These are phyloP conservation scores for Colletotrichum magnum DNA, from an alignment of 2,329 filamentous ascomycete species.

Conservation along the genomic window DNA sequence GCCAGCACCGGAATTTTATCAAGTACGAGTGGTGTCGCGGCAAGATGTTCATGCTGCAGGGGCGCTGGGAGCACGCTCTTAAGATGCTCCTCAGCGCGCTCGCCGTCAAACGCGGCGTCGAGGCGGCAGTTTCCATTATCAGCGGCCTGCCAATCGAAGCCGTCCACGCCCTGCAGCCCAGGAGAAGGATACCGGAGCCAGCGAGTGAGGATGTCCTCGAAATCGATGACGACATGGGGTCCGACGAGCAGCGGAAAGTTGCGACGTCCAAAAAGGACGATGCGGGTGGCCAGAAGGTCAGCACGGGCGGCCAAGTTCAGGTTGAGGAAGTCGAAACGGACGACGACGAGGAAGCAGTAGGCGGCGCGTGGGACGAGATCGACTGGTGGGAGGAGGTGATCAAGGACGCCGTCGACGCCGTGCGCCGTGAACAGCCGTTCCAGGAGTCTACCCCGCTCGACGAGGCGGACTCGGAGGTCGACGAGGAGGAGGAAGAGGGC, in stretches of 20 bases:
- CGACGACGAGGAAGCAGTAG: not conserved
- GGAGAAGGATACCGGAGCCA: not conserved
- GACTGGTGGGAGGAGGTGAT: conserved; percentile 39
- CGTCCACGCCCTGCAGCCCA: conserved; percentile 28
- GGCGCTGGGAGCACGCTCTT: conserved; percentile 37
- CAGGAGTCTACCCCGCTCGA: conserved; percentile 36
- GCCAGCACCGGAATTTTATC: conserved; percentile 34
- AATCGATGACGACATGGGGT: not conserved
- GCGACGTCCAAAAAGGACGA: conserved; percentile 2
- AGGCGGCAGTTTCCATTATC: conserved; percentile 32
- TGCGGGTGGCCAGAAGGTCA: not conserved
- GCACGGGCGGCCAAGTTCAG: not conserved
- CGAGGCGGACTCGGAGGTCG: conserved; percentile 38
- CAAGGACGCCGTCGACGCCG: conserved; percentile 39
- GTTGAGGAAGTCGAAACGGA: conserved; percentile 9
- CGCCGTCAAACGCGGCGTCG: conserved; percentile 29
- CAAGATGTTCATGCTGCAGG: conserved; percentile 41
- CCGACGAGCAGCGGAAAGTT: not conserved
- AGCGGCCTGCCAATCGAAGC: conserved; percentile 23
- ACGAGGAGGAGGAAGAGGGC: conserved; percentile 33
- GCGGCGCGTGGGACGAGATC: conserved; percentile 27
- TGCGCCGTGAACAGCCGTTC: conserved; percentile 29
- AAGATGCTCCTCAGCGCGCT: conserved; percentile 38
- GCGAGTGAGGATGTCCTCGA: conserved; percentile 10
- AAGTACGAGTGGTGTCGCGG: conserved; percentile 39